Base-by-base conservation (phyloP, 2,329 filamentous ascomycete species). In the Apiospora kogelbergensis region DNA sequence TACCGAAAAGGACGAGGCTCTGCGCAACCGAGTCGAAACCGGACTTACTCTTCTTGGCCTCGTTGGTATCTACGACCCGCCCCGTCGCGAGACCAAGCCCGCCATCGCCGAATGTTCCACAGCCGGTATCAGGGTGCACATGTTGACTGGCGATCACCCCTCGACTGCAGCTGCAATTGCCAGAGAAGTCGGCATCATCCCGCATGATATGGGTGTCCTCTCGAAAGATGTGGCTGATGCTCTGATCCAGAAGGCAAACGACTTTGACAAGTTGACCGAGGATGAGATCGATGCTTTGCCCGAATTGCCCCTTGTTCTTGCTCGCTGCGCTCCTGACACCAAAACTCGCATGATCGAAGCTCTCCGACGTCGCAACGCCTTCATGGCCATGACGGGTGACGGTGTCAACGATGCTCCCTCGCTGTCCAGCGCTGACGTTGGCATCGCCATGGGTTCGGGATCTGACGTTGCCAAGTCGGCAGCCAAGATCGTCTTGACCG, bases 321-420 rank as follows among this genome's bases (percentile, higher is more conserved):
- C 94, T 45, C 90, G 94, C 45, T 97, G 93, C 77, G 92, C 93
- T 0, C 94, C 94, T 0, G 89, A 92, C 70, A 97, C 94, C 46
- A 97, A 97, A 81, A 93, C 94, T 5, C 90, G 93, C 70, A 97
- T 97, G 93, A 95, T 97, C 66, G 93, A 95, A 73, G 93, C 94
- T 6, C 87, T 97, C 20, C 92, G 95, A 72, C 89, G 94, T 20
- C 90, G 93, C 48, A 86, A 88, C 26, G 87, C 88, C 24, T 95
- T 92, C 79, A 93, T 91, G 79, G 93, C 93, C 70, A 96, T 97
- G 93, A 96, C 93, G 22, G 93, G 93, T 69, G 93, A 97, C 74
- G 93, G 93, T 63, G 93, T 96, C 71, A 97, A 97, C 76, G 93
- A 97, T 76, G 92, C 92, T 1, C 93, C 93, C 0, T 94, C 92